Conservation (phyloP, 371 early-diverging fungal genomes). For the Batkoa obscura region DNA sequence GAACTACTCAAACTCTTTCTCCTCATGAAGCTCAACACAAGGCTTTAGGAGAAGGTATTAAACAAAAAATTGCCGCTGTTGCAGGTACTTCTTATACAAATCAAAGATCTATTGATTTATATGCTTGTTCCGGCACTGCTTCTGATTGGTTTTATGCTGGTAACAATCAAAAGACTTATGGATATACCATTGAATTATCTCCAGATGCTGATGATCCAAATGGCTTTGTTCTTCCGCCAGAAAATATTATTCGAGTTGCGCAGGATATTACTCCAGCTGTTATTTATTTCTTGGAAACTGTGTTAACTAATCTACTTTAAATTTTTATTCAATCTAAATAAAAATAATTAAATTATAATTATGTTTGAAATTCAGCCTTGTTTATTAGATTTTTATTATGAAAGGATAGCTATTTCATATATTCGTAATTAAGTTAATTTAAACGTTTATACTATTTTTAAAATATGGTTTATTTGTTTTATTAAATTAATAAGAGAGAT, state of each 20-base stretch:
- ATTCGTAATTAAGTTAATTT: no score
- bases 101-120: conserved; percentile 1
- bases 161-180: background rate
- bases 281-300: background rate
- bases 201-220: conserved; percentile 1
- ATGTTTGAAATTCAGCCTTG: no score
- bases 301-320: background rate
- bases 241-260: conserved; percentile 3
- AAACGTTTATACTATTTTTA: no score
- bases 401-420: no score
- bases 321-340: no score
- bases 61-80: background rate
- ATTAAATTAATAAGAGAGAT: no score
- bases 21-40: background rate
- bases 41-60: conserved; percentile 1
- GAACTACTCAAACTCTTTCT: conserved; percentile 8
- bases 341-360: no score
- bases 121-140: conserved; percentile 5
- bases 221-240: conserved; percentile 7
- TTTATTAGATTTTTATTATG: no score
- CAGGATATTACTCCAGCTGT: conserved; percentile 2
- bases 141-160: conserved; percentile 7
- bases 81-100: background rate
- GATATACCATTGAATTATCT: conserved; percentile 7
- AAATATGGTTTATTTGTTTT: no score